A percentile compares a stretch with the other conserved stretches of the same genome.
phyloP scores from a whole-genome alignment of 345 rosid genomes.

The Sisymbrium altissimum region DNA sequence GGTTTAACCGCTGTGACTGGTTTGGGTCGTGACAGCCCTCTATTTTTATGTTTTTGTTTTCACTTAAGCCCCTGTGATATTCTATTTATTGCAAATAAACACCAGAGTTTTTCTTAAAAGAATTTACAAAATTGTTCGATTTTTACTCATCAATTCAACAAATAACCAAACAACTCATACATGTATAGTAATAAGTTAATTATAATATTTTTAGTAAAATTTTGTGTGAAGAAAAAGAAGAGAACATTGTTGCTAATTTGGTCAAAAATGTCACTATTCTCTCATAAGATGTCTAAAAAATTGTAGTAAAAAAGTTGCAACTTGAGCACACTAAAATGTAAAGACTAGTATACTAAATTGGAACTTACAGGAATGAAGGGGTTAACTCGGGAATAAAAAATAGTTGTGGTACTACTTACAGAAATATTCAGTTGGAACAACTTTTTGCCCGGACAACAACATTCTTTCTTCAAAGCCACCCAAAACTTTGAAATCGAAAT shows the following conservation, averaged over 20 bases:
- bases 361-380: neutral
- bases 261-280: too few species aligned
- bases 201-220: too few species aligned
- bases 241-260: too few species aligned
- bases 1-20: constrained; percentile 18
- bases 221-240: too few species aligned
- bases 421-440: neutral
- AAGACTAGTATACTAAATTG: neutral
- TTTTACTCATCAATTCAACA: neutral
- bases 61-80: neutral
- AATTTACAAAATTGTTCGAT: neutral
- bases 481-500: constrained; percentile 5
- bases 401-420: neutral
- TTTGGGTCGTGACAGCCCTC: neutral
- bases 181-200: too few species aligned
- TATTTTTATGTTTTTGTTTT: neutral
- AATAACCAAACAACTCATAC: too few species aligned
- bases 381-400: neutral
- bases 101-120: neutral
- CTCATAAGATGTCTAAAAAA: too few species aligned
- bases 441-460: neutral
- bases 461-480: neutral
- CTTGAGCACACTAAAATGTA: too few species aligned
- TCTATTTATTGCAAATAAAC: neutral
- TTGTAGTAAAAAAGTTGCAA: too few species aligned